Conservation (phyloP, 2,329 filamentous ascomycete genomes). For the Xylariaceae sp. region DNA sequence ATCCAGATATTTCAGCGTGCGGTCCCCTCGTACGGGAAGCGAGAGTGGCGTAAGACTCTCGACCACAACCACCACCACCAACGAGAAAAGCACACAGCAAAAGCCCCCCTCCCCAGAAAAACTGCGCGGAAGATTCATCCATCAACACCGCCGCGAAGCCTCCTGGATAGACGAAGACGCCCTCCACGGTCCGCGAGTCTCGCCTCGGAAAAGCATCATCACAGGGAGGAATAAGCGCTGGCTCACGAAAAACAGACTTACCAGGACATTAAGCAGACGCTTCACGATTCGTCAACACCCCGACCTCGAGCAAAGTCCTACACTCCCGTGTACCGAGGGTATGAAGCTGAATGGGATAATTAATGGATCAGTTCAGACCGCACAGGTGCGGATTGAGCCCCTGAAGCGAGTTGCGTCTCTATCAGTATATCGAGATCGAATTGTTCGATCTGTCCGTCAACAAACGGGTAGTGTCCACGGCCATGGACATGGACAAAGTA, state of each 20-base stretch:
- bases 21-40: no score
- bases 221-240: slow-evolving; percentile 18
- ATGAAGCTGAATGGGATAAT: background rate
- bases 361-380: no score
- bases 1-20: no score
- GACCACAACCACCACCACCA: background rate
- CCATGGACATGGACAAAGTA: background rate
- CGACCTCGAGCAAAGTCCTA: slow-evolving; percentile 26
- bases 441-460: slow-evolving; percentile 1
- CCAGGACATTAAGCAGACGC: slow-evolving; percentile 24
- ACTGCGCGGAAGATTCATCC: slow-evolving; percentile 24
- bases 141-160: slow-evolving; percentile 27
- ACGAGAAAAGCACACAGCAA: background rate
- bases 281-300: slow-evolving; percentile 21
- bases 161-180: slow-evolving; percentile 49
- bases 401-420: slow-evolving; percentile 2
- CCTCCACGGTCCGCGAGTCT: slow-evolving; percentile 43
- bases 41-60: no score
- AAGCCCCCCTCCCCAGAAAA: slow-evolving; percentile 23
- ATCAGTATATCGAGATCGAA: background rate
- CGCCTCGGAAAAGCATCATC: slow-evolving; percentile 18
- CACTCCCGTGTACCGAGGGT: slow-evolving; percentile 24
- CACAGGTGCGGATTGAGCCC: background rate
- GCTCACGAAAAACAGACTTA: slow-evolving; percentile 19
- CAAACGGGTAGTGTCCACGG: background rate